Percentiles rank a stretch among this genome's conserved stretches.
Conservation (phyloP, 805 yeast species). For the Jamesozyma piceae region DNA sequence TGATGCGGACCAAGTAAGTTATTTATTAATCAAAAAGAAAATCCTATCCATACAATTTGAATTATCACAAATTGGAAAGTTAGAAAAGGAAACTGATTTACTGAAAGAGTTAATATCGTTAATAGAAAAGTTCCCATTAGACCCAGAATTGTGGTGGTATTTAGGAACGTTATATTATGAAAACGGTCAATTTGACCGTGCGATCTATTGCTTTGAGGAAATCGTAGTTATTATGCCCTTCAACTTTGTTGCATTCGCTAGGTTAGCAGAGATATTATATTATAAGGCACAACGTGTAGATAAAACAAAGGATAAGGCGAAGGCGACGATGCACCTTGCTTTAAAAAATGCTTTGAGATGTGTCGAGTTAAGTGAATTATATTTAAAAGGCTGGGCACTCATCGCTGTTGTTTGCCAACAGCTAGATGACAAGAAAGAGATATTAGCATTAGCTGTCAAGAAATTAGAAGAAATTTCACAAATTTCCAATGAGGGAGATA, state of each 20-base stretch:
- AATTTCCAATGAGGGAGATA: slow-evolving; percentile 27
- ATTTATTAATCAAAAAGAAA: slow-evolving; percentile 23
- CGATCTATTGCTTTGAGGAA: slow-evolving; percentile 62
- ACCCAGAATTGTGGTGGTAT: slow-evolving; percentile 71
- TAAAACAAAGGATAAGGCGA: slow-evolving; percentile 5
- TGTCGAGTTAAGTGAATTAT: slow-evolving; percentile 66
- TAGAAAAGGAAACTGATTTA: slow-evolving; percentile 11
- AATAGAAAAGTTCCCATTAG: slow-evolving; percentile 47
- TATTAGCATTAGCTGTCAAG: slow-evolving; percentile 32
- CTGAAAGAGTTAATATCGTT: slow-evolving; percentile 14
- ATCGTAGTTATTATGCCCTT: slow-evolving; percentile 57
- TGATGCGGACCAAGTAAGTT: slow-evolving; percentile 31
- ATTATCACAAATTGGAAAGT: not conserved
- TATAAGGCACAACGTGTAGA: slow-evolving; percentile 13
- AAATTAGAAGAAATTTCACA: slow-evolving; percentile 32
- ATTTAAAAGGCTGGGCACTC: slow-evolving; percentile 69
- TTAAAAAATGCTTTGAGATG: slow-evolving; percentile 53
- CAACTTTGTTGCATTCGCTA: slow-evolving; percentile 27
- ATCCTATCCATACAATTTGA: slow-evolving; percentile 17
- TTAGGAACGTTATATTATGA: slow-evolving; percentile 54
- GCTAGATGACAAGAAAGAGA: slow-evolving; percentile 20
- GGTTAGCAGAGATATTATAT: slow-evolving; percentile 19
- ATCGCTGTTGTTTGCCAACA: slow-evolving; percentile 34
- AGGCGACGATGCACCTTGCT: slow-evolving; percentile 13
- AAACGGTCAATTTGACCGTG: slow-evolving; percentile 55